A percentile compares a stretch with the other conserved stretches of the same genome.
These are phyloP conservation scores for Aspergillus fructus DNA, from an alignment of 2,329 filamentous ascomycete species.

Conservation along the genomic window DNA sequence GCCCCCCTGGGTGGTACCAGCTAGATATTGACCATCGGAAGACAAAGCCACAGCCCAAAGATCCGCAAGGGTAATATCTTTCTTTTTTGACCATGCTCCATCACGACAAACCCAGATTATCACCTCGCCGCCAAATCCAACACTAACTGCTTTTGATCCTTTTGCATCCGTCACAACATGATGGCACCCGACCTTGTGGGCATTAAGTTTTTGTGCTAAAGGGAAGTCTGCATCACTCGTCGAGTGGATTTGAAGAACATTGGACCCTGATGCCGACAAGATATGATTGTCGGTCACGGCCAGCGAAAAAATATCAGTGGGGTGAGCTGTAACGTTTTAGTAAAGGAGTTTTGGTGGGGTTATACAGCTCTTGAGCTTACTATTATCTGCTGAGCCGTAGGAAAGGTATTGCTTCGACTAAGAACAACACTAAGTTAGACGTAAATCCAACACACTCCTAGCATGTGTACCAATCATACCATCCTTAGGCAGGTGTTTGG, in stretches of 20 bases:
- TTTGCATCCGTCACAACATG: conserved; percentile 72
- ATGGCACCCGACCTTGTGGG: conserved; percentile 87
- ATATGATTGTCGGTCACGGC: conserved; percentile 72
- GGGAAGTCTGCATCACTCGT: conserved; percentile 71
- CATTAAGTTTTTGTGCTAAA: conserved; percentile 75
- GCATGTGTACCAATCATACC: not conserved
- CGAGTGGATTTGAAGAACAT: conserved; percentile 76
- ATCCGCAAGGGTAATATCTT: conserved; percentile 62
- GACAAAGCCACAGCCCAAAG: conserved; percentile 87
- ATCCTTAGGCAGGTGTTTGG: not conserved
- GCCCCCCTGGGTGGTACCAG: conserved; percentile 84
- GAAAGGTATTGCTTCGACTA: conserved; percentile 99
- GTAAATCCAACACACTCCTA: not conserved
- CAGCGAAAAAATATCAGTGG: conserved; percentile 79
- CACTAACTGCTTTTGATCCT: conserved; percentile 73
- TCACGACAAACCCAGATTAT: conserved; percentile 73
- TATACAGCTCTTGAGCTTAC: conserved; percentile 47
- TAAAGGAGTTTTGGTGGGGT: conserved; percentile 20
- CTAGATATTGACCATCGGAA: conserved; percentile 77
- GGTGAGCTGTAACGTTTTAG: conserved; percentile 61
- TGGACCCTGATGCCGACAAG: conserved; percentile 81
- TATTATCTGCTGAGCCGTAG: conserved; percentile 84
- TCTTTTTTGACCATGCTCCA: conserved; percentile 52
- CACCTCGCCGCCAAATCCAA: conserved; percentile 85
- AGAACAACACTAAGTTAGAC: conserved; percentile 8